A percentile compares a stretch with the other conserved stretches of the same genome.
These are phyloP conservation scores for Exophiala calicioides DNA, from an alignment of 2,329 filamentous ascomycete genomes.

Conservation along the genomic window DNA sequence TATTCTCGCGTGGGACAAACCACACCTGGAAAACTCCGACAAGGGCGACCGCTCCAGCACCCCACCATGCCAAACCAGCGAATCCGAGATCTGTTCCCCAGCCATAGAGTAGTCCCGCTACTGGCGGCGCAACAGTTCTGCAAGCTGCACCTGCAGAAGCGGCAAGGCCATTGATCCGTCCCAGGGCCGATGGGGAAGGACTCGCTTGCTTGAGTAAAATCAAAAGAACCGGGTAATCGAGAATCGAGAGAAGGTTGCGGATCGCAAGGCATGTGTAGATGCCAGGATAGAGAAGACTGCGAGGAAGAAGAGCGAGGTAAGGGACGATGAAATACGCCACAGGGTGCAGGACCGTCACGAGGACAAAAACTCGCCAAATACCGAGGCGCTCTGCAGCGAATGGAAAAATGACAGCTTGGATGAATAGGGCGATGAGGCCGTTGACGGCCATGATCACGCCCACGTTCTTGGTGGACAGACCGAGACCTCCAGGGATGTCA, in stretches of 20 bases:
- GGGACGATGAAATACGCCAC: slow-evolving; percentile 69
- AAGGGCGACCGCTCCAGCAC: slow-evolving; percentile 57
- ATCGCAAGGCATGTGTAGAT: slow-evolving; percentile 67
- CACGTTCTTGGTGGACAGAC: slow-evolving; percentile 65
- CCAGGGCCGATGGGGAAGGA: slow-evolving; percentile 62
- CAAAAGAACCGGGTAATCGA: slow-evolving; percentile 67
- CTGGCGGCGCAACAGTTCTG: slow-evolving; percentile 67
- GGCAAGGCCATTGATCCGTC: slow-evolving; percentile 71
- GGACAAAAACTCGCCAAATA: slow-evolving; percentile 66
- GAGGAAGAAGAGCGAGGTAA: slow-evolving; percentile 63
- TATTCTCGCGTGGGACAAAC: slow-evolving; percentile 54
- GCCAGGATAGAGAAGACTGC: slow-evolving; percentile 56
- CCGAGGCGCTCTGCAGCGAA: slow-evolving; percentile 64
- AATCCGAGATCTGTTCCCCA: slow-evolving; percentile 58
- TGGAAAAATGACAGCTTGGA: slow-evolving; percentile 72
- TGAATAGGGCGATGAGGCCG: slow-evolving; percentile 69
- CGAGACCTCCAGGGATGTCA: slow-evolving; percentile 64
- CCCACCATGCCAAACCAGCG: slow-evolving; percentile 66
- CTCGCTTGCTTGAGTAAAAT: slow-evolving; percentile 74
- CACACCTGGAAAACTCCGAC: slow-evolving; percentile 59
- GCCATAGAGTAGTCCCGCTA: slow-evolving; percentile 68
- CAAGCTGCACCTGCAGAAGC: slow-evolving; percentile 71
- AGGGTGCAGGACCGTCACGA: slow-evolving; percentile 67
- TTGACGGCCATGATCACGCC: slow-evolving; percentile 70
- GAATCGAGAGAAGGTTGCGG: slow-evolving; percentile 68